These are phyloP conservation scores for Mercurialis annua DNA, from an alignment of 345 rosid species.

Conservation along the genomic window DNA sequence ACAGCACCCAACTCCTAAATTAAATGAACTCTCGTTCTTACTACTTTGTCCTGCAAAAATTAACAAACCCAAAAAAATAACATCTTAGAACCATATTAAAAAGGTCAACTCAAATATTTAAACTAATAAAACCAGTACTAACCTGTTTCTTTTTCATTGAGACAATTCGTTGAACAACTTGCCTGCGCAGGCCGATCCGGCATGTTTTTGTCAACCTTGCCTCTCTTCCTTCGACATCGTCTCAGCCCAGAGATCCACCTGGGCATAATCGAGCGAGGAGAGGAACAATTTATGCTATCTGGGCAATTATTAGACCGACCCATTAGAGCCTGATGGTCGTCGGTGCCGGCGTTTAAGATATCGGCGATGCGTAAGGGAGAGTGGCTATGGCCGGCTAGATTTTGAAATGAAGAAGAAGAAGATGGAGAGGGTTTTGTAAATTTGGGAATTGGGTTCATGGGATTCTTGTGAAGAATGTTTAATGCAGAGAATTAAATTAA, in stretches of 20 bases:
- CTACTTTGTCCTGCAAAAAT: slow-evolving; percentile 25
- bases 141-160: slow-evolving; percentile 9
- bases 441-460: neutral
- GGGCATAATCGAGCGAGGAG: slow-evolving; percentile 14
- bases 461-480: neutral
- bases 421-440: neutral
- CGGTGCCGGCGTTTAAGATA: slow-evolving; percentile 17
- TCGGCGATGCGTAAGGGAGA: slow-evolving; percentile 33
- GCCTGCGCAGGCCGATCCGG: neutral
- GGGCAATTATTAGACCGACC: neutral
- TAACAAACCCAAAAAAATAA: neutral
- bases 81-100: neutral
- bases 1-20: slow-evolving; percentile 51
- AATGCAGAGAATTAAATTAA: slow-evolving; percentile 13
- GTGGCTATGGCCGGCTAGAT: neutral
- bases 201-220: neutral
- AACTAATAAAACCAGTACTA: slow-evolving; percentile 11
- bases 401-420: neutral
- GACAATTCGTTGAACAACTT: slow-evolving; percentile 11
- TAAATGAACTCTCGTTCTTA: slow-evolving; percentile 34
- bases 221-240: slow-evolving; percentile 17
- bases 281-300: neutral
- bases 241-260: slow-evolving; percentile 28
- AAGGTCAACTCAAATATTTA: neutral
- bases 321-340: slow-evolving; percentile 5